Base-by-base conservation (phyloP, 257 asterid genomes). In the Solanum chmielewskii region DNA sequence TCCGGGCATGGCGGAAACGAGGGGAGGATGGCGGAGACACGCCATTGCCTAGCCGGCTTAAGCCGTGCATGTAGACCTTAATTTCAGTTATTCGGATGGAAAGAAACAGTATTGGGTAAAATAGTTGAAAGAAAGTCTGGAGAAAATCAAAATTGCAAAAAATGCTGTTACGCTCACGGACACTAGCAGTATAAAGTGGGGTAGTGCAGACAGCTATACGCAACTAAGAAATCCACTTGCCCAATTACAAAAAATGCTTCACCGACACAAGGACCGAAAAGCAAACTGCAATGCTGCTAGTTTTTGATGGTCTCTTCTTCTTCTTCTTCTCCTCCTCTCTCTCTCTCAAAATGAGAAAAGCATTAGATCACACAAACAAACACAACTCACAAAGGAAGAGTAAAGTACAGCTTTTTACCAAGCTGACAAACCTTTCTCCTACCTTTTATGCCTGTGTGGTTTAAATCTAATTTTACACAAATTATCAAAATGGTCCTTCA, bases 1-100 rank as follows among this genome's bases (percentile, higher is more conserved):
- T 88, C 85, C 97, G 92, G 88, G 92, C 86, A 39, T 90, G 92
- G 16, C 97, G 98, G 91, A 86, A 94, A 80, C 96, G 96, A 20
- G 98, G 98, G 14, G 98, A 94, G 41, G 96, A 87, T 87, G 98
- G 99, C 84, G 99, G 99, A 47, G 85, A 80, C 8, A 69, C 94
- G 86, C 96, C 98, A 94, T 91, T 95, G 89, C 98, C 93, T 89
- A 97, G 93, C 89, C 99, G 95, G 94, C 99, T 97, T 81, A 93
- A 90, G 90, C 99, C 99, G 96, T 95, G 99, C 99, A 97, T 97
- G 89, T 87, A 88, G 85, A 62, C 37, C 77, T 33, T 70, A 68
- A 75, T 39, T 74, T 74, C 52, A 76, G 56, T 23, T 76, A 41
- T 25, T 23, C 12, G 2, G 39, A 14, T 27, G 33, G 29, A 74